These are phyloP conservation scores for Sedum album DNA, from an alignment of 164 flowering plant genomes.

Conservation along the genomic window DNA sequence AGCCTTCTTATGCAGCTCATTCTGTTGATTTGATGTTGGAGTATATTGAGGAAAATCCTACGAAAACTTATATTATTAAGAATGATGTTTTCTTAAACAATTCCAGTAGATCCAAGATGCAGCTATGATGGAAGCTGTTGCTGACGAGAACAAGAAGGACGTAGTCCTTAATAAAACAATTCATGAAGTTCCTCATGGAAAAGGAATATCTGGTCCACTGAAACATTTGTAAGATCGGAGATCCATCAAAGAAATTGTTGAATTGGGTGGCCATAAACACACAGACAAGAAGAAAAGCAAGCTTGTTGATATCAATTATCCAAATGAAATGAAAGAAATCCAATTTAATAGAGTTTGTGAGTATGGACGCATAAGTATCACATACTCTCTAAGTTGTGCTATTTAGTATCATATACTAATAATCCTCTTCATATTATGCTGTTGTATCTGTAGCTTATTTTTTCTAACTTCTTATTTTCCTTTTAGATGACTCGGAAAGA, in stretches of 20 bases:
- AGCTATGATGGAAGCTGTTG: neutral
- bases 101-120: too few relatives aligned
- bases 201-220: neutral
- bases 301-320: neutral
- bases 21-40: too few relatives aligned
- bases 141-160: neutral
- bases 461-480: slow-evolving; percentile 14
- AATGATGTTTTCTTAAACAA: too few relatives aligned
- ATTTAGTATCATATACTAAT: neutral
- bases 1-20: too few relatives aligned
- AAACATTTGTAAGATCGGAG: neutral
- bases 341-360: neutral
- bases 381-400: neutral
- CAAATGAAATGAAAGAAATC: neutral
- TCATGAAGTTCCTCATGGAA: neutral
- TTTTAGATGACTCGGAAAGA: slow-evolving; percentile 99
- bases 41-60: too few relatives aligned
- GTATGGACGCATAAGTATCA: slow-evolving; percentile 77
- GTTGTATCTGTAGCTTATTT: neutral
- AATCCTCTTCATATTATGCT: neutral
- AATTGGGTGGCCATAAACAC: neutral
- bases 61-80: too few relatives aligned
- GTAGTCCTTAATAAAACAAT: neutral
- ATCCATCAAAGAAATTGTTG: neutral
- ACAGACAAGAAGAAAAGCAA: neutral